Conservation (phyloP, 2,329 filamentous ascomycete genomes). For the Colletotrichum sp. region DNA sequence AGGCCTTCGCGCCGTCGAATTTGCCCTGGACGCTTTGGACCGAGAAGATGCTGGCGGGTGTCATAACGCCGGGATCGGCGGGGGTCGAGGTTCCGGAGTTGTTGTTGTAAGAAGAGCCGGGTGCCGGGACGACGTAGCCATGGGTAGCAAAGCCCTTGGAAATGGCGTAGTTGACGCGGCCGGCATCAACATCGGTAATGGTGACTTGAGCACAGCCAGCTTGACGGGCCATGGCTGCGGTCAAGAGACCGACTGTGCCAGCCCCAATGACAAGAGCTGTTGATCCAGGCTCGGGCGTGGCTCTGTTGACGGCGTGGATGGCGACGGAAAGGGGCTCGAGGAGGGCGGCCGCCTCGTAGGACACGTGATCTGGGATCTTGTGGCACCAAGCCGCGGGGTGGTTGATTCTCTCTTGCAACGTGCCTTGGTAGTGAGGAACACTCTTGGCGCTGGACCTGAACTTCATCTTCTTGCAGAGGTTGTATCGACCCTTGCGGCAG, state of each 20-base stretch:
- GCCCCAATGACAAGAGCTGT: slow-evolving; percentile 69
- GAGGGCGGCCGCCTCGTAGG: slow-evolving; percentile 64
- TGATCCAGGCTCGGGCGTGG: slow-evolving; percentile 54
- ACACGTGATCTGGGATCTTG: slow-evolving; percentile 65
- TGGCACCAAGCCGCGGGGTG: slow-evolving; percentile 68
- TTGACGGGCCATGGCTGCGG: slow-evolving; percentile 65
- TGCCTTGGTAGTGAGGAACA: slow-evolving; percentile 68
- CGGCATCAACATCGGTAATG: slow-evolving; percentile 64
- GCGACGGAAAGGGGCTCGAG: slow-evolving; percentile 67
- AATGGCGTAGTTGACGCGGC: slow-evolving; percentile 65
- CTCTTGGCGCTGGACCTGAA: slow-evolving; percentile 68
- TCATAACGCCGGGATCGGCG: slow-evolving; percentile 41
- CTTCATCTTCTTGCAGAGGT: slow-evolving; percentile 65
- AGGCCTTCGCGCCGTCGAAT: slow-evolving; percentile 54
- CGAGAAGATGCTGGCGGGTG: slow-evolving; percentile 50
- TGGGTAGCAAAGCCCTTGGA: slow-evolving; percentile 64
- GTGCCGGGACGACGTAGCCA: slow-evolving; percentile 57
- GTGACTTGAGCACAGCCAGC: slow-evolving; percentile 64
- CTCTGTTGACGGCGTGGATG: slow-evolving; percentile 65
- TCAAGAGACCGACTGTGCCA: slow-evolving; percentile 67
- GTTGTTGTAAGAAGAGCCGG: slow-evolving; percentile 45
- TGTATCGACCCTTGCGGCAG: slow-evolving; percentile 62
- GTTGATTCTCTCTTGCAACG: slow-evolving; percentile 66
- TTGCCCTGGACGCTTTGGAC: slow-evolving; percentile 52
- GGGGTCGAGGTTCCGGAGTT: slow-evolving; percentile 54